phyloP scores from a whole-genome alignment of 2,329 filamentous ascomycete genomes.

The Fonsecaea erecta region DNA sequence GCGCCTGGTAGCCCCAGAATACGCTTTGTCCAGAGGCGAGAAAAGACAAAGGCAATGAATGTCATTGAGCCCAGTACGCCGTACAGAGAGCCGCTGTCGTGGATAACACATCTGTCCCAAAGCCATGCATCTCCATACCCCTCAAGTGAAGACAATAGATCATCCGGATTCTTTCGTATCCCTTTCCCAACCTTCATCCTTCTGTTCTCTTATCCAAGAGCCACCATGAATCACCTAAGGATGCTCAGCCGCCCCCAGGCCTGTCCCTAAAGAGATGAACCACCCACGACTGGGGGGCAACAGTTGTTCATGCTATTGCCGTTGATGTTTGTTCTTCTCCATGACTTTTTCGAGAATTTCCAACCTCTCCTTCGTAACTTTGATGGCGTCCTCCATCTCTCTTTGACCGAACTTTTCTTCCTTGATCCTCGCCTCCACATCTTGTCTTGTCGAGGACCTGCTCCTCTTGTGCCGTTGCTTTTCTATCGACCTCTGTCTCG shows the following conservation, averaged over 20 bases:
- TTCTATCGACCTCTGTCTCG: slow-evolving; percentile 28
- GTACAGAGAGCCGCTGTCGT: background rate
- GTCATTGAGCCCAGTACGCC: background rate
- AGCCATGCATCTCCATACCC: background rate
- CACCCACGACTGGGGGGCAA: background rate
- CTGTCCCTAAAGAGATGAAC: background rate
- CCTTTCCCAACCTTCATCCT: background rate
- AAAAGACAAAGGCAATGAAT: background rate
- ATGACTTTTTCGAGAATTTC: slow-evolving; percentile 75
- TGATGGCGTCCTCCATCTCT: slow-evolving; percentile 79
- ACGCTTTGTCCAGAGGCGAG: background rate
- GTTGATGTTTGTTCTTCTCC: slow-evolving; percentile 48
- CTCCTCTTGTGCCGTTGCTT: slow-evolving; percentile 39
- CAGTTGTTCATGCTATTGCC: background rate
- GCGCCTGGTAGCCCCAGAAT: too few species aligned
- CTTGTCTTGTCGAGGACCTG: slow-evolving; percentile 41
- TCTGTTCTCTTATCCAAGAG: background rate
- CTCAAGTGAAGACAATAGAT: background rate
- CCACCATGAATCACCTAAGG: background rate
- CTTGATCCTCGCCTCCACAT: slow-evolving; percentile 62
- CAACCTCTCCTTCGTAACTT: slow-evolving; percentile 83
- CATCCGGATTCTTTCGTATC: background rate
- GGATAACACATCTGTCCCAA: background rate
- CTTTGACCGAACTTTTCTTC: slow-evolving; percentile 72
- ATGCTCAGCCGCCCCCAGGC: background rate